A percentile compares a stretch with the other conserved stretches of the same genome.
Evolutionary conservation across 108 stramenopile genomes (phyloP).

Genomic region (Nannochloropsis gaditana): DNA sequence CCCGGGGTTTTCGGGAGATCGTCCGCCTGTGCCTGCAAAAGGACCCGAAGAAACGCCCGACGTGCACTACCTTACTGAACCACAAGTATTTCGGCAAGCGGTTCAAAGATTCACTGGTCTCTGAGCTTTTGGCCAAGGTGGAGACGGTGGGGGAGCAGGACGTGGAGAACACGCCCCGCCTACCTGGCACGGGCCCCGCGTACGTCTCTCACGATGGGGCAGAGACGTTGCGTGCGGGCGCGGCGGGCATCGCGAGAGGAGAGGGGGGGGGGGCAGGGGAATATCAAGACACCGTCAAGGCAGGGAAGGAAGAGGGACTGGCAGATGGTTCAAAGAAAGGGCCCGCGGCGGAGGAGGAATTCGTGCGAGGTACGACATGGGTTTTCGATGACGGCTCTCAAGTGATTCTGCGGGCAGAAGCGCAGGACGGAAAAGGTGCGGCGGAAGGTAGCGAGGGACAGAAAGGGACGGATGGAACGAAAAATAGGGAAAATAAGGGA

Average conservation of each 20-base stretch:
- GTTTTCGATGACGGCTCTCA: conserved; percentile 46
- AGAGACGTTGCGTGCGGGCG: not conserved
- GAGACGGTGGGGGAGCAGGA: conserved; percentile 35
- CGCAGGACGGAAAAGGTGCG: conserved; percentile 28
- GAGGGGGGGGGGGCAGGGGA: not conserved
- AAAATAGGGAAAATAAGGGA: not conserved
- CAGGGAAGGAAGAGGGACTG: conserved; percentile 18
- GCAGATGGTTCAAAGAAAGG: not conserved
- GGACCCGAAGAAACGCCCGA: conserved; percentile 56
- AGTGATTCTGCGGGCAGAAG: conserved; percentile 42
- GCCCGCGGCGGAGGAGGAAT: conserved; percentile 34
- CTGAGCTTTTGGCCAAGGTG: conserved; percentile 28
- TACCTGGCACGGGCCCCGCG: not conserved
- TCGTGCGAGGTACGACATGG: conserved; percentile 44
- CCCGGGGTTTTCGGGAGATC: conserved; percentile 38
- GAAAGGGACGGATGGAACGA: conserved; percentile 22
- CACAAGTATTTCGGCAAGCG: conserved; percentile 53
- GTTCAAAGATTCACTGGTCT: conserved; percentile 30
- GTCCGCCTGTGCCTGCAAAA: conserved; percentile 55
- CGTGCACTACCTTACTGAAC: conserved; percentile 49
- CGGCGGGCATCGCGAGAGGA: not conserved
- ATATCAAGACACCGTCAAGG: conserved; percentile 18
- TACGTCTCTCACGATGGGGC: not conserved
- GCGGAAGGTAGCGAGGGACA: conserved; percentile 28
- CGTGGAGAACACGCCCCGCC: conserved; percentile 25